Evolutionary conservation across 2,329 filamentous ascomycete genomes (phyloP), one percentile per base, ranked within the genome.

Genomic region (Keithomyces neogunnii): DNA sequence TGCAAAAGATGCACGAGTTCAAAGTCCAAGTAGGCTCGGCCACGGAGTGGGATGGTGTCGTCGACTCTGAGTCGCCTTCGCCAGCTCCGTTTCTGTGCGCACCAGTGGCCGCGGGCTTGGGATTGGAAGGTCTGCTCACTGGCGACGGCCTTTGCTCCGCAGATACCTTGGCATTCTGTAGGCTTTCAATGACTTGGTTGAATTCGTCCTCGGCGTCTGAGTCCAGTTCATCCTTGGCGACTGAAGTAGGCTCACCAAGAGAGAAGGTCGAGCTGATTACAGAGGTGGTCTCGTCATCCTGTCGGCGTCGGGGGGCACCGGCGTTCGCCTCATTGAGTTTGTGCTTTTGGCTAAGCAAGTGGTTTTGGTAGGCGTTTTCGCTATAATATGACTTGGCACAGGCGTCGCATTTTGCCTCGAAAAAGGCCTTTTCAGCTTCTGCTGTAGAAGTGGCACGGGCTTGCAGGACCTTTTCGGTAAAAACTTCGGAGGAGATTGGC

Each of bases 351-450:
- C 91, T 96, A 53, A 84, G 84, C 51, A 97, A 68, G 65, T 99
- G 93, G 70, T 97, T 99, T 64, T 85, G 83, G 69, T 87, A 97
- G 35, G 93, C 92, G 71, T 96, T 96, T 65, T 96, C 89, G 71
- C 91, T 97, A 74, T 86, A 97, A 69, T 95, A 99, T 11, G 87
- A 90, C 74, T 95, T 95, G 63, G 87, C 81, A 73, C 93, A 99
- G 26, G 84, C 78, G 3, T 82, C 75, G 69, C 93, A 99, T 32
- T 76, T 73, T 64, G 87, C 90, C 67, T 96, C 89, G 64, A 91
- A 97, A 11, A 88, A 84, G 4, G 91, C 92, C 69, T 89, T 89
- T 56, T 90, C 88, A 51, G 90, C 89, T 56, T 92, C 89, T 35
- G 89, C 89, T 42, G 80, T 88, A 13, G 90, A 87, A 6, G 81